phyloP scores from a whole-genome alignment of 495 filamentous ascomycete genomes.

The Parathielavia hyrcaniae region DNA sequence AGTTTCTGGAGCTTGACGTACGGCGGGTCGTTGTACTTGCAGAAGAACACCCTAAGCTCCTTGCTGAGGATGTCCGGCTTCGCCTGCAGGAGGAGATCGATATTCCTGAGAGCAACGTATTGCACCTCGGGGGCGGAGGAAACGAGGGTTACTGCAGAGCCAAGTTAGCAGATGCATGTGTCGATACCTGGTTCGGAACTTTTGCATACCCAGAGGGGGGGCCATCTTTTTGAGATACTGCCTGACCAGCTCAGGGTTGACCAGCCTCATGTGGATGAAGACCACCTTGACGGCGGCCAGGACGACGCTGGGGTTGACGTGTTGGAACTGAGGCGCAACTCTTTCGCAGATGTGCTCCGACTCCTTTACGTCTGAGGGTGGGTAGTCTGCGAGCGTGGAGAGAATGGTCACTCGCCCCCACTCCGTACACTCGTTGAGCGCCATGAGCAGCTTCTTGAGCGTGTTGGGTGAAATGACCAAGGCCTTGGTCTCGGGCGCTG shows the following conservation, averaged over 20 bases:
- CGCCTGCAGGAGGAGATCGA: constrained; percentile 90
- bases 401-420: constrained; percentile 98
- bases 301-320: constrained; percentile 95
- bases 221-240: constrained; percentile 98
- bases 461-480: constrained; percentile 71
- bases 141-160: constrained; percentile 72
- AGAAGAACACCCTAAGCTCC: constrained; percentile 97
- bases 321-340: constrained; percentile 94
- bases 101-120: constrained; percentile 93
- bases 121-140: constrained; percentile 95
- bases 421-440: constrained; percentile 95
- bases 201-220: constrained; percentile 72
- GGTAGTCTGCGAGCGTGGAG: constrained; percentile 81
- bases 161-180: constrained; percentile 16
- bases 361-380: constrained; percentile 80
- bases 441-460: constrained; percentile 93
- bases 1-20: constrained; percentile 97
- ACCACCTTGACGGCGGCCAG: constrained; percentile 95
- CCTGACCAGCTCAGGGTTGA: constrained; percentile 67
- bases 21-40: constrained; percentile 98
- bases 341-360: constrained; percentile 98
- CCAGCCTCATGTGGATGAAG: constrained; percentile 88
- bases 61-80: constrained; percentile 95
- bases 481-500: constrained; percentile 83
- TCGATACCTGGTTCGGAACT: not conserved